Conservation (phyloP, 345 rosid species). For the Toxicodendron radicans region DNA sequence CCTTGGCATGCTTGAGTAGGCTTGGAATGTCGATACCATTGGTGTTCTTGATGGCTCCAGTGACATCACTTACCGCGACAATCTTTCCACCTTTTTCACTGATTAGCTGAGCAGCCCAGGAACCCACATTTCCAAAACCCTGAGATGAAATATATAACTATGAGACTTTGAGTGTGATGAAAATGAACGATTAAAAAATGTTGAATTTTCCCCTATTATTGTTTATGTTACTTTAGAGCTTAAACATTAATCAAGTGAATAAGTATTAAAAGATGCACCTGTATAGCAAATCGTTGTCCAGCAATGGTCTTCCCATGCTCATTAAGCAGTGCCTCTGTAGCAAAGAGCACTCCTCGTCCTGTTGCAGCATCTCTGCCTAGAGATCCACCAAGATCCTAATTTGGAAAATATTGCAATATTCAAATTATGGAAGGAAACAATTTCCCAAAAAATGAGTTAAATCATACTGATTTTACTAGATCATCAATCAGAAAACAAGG, state of each 20-base stretch:
- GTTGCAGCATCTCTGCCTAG: slow-evolving; percentile 98
- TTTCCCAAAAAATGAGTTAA: no score
- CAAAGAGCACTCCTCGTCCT: slow-evolving; percentile 93
- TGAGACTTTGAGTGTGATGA: background rate
- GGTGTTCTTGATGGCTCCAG: slow-evolving; percentile 86
- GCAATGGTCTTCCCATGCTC: slow-evolving; percentile 75
- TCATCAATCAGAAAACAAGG: background rate
- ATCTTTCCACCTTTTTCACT: slow-evolving; percentile 74
- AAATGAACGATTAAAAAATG: background rate
- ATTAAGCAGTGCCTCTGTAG: slow-evolving; percentile 86
- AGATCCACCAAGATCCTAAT: slow-evolving; percentile 96
- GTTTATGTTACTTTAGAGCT: background rate
- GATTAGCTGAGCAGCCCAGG: slow-evolving; percentile 93
- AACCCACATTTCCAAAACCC: slow-evolving; percentile 98
- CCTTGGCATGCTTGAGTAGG: slow-evolving; percentile 61
- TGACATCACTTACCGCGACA: slow-evolving; percentile 79
- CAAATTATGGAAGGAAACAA: background rate
- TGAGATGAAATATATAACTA: slow-evolving; percentile 22
- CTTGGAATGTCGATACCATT: slow-evolving; percentile 66
- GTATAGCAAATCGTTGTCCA: slow-evolving; percentile 80
- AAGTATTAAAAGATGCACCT: slow-evolving; percentile 37
- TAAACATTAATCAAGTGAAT: background rate
- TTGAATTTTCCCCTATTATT: background rate
- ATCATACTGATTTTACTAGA: no score
- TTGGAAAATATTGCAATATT: background rate